Conservation (phyloP, 164 flowering plant genomes). For the Annona cherimola region DNA sequence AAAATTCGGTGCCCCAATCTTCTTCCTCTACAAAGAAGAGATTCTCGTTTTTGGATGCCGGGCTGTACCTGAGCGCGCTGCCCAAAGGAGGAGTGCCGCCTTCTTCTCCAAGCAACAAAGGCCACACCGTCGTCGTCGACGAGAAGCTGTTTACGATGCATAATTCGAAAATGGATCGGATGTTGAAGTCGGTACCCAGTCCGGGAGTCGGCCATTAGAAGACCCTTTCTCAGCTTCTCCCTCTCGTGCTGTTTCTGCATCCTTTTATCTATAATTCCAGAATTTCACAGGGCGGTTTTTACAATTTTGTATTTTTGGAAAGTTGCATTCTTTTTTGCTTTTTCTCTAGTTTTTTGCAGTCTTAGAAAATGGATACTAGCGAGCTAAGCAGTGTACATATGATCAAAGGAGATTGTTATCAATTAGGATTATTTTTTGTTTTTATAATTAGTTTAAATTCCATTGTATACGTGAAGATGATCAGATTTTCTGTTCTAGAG, state of each 20-base stretch:
- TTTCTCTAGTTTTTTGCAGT: not conserved
- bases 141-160: conserved; percentile 48
- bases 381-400: not conserved
- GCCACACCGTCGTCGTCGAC: conserved; percentile 26
- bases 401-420: not conserved
- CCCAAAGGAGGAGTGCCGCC: conserved; percentile 51
- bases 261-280: not conserved
- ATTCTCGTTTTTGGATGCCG: conserved; percentile 13
- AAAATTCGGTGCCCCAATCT: not conserved
- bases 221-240: not conserved
- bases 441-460: too few species aligned
- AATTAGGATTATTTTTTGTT: not conserved
- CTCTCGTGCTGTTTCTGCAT: not conserved
- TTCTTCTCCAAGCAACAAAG: conserved; percentile 58
- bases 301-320: not conserved
- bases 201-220: conserved; percentile 60
- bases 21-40: not conserved
- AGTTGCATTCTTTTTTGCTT: not conserved
- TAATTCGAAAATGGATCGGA: conserved; percentile 38
- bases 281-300: not conserved
- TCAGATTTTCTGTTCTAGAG: too few species aligned
- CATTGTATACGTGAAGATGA: too few species aligned
- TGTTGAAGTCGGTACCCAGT: conserved; percentile 65
- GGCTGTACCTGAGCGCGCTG: conserved; percentile 33
- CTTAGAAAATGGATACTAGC: not conserved